Conservation (phyloP, 2,329 filamentous ascomycete species). For the Colletotrichum incanum region DNA sequence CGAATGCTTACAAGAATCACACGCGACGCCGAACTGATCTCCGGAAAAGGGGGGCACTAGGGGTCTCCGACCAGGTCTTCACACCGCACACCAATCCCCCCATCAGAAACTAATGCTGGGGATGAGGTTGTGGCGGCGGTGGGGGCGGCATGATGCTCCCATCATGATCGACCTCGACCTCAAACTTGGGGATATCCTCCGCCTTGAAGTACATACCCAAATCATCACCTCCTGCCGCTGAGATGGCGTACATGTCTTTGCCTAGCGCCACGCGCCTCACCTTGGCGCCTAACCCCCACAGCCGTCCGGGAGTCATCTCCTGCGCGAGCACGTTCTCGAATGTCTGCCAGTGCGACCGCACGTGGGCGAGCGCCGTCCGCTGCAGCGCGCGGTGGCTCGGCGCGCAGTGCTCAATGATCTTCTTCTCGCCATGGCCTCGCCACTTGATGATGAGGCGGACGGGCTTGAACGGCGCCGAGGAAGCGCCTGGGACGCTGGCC, state of each 20-base stretch:
- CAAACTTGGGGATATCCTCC: conserved; percentile 38
- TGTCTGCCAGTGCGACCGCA: conserved; percentile 38
- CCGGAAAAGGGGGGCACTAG: not conserved
- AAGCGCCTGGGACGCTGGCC: conserved; percentile 14
- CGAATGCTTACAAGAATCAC: not conserved
- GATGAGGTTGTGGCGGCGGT: conserved; percentile 26
- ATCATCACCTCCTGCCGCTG: conserved; percentile 30
- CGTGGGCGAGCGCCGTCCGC: conserved; percentile 43
- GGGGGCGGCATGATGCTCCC: conserved; percentile 21
- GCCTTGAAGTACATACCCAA: conserved; percentile 40
- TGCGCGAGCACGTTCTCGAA: conserved; percentile 37
- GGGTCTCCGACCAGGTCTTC: not conserved
- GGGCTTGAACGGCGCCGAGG: conserved; percentile 40
- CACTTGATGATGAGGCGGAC: conserved; percentile 50
- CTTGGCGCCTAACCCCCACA: conserved; percentile 38
- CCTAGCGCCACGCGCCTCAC: conserved; percentile 35
- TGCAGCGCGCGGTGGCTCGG: conserved; percentile 32
- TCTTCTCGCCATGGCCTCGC: conserved; percentile 49
- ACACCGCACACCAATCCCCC: conserved; percentile 3
- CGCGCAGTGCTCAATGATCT: conserved; percentile 50
- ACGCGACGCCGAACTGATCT: not conserved
- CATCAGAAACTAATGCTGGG: conserved; percentile 10
- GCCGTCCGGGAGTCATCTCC: conserved; percentile 36
- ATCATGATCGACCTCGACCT: conserved; percentile 41
- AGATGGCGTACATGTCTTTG: conserved; percentile 41